Evolutionary conservation across 345 rosid species (phyloP), one percentile per base, ranked within the genome.

Genomic region (Rhodamnia rubescens): DNA sequence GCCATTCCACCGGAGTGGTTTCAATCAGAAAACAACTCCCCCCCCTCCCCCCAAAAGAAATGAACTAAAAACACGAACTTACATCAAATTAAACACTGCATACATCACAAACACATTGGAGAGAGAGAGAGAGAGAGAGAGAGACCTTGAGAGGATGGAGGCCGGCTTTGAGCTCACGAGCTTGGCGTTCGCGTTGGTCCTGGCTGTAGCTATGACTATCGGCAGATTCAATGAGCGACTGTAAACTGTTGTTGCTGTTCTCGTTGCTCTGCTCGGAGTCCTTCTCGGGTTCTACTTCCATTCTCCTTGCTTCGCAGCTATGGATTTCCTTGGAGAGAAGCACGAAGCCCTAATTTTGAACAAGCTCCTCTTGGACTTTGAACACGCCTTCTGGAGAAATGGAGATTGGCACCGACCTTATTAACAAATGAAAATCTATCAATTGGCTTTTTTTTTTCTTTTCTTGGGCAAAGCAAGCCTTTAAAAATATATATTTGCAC

Each of bases 61-160:
- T 2, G 53, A 53, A 83, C 83, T 51, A 22, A 50, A 11, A 21
- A 59, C 74, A 59, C 15, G 44, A 32, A 69, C 78, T 69, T 21
- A 36, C 8, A 12, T 20, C 26, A 0, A 16, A 52, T 74, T 61
- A 55, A 53, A 47, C 29, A 24, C 18, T 0, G 53, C 4, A 9
- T 15, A 42, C 24, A 56, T 44, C 6, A 47, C 36, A 11, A 80
- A 42, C 36, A 1, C 42, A 24, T 26, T 52, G 54, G 50, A 4
- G 83, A 59, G 3, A 18, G 12, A 47, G 36, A 78, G 50, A 40
- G 16, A 78, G 29, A 29, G 15, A 75, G 7, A 83, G 56, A 83
- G 82, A 83, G 56, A 96, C 98, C 98, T 94, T 94, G 80, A 97
- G 98, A 88, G 99, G 98, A 88, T 97, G 99, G 52, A 95, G 89